Evolutionary conservation across 1,284 basidiomycete species (phyloP), one percentile per base, ranked within the genome.

Genomic region (Tylopilus orsonianus): DNA sequence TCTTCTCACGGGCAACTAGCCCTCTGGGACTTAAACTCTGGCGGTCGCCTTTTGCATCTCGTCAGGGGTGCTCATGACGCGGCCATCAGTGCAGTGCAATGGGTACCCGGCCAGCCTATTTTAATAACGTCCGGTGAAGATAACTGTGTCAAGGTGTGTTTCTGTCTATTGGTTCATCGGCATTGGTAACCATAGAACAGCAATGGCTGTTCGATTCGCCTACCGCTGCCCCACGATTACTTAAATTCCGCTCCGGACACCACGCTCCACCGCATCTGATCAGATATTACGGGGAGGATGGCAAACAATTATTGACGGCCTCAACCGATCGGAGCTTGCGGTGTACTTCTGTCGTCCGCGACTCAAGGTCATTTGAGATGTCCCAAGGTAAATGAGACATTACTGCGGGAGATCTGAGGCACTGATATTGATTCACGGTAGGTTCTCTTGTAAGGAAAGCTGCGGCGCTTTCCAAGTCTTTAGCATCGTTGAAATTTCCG

Each of bases 121-220:
- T 72, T 97, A 43, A 77, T 97, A 51, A 92, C 85, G 39, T 91
- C 90, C 0, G 90, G 92, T 18, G 89, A 87, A 55, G 94, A 97
- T 67, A 97, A 97, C 63, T 92, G 90, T 60, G 80, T 97, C 50
- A 96, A 96, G 77, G 91, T 93, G 45, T 4, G 50, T 16, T 16
- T 38, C 33, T 35, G 30, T 12, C 10, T 30, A 46, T 40, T 14
- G 4, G 29, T 24, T 50, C 33, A 7, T 12, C 41, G 23, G 18
- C 42, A 41, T 26, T 44, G 34, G 33, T 48, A 42, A 67, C 23
- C 23, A 12, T 55, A 26, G 42, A 43, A 13, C 59, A 95, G 93
- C 94, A 99, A 91, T 99, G 97, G 96, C 71, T 97, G 39, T 97
- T 97, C 59, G 97, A 99, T 65, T 89, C 93, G 0, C 90, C 92